Conservation (phyloP, 331 rosid genomes). For the Stylosanthes scabra region DNA sequence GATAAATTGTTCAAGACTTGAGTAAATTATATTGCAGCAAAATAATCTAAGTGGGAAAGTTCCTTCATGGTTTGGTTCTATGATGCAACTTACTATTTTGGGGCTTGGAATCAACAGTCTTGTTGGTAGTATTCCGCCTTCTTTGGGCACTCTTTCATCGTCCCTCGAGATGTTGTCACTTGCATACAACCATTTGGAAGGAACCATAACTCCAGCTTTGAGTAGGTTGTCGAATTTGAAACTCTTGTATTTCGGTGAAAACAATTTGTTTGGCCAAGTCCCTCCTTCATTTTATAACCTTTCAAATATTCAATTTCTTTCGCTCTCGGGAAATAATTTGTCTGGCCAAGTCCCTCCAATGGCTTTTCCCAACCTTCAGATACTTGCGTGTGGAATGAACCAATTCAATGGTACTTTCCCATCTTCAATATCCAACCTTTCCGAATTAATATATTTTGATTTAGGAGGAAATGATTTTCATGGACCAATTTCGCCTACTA, state of each 20-base stretch:
- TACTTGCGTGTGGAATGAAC: background rate
- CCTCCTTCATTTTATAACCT: constrained; percentile 47
- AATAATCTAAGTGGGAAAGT: constrained; percentile 40
- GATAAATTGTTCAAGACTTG: constrained; percentile 23
- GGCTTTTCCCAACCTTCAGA: constrained; percentile 36
- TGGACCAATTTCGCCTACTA: background rate
- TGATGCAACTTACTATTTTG: constrained; percentile 1
- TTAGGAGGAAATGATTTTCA: background rate
- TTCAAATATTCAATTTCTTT: constrained; percentile 29
- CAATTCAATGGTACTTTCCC: constrained; percentile 44
- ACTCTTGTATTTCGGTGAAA: background rate
- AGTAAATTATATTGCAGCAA: rapidly evolving
- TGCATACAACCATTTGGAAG: constrained; percentile 33
- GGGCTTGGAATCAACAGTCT: background rate
- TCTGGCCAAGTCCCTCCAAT: constrained; percentile 41
- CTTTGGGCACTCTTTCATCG: constrained; percentile 47
- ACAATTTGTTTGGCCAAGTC: constrained; percentile 38
- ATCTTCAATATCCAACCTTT: constrained; percentile 43
- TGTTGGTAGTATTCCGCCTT: constrained; percentile 43
- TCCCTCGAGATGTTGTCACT: background rate
- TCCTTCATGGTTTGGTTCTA: constrained; percentile 38
- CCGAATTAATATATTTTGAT: background rate
- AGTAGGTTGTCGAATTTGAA: constrained; percentile 34
- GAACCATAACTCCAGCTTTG: constrained; percentile 37
- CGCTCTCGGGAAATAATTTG: constrained; percentile 39